Conservation (phyloP, 108 stramenopile genomes). For the Cylindrotheca fusiformis region DNA sequence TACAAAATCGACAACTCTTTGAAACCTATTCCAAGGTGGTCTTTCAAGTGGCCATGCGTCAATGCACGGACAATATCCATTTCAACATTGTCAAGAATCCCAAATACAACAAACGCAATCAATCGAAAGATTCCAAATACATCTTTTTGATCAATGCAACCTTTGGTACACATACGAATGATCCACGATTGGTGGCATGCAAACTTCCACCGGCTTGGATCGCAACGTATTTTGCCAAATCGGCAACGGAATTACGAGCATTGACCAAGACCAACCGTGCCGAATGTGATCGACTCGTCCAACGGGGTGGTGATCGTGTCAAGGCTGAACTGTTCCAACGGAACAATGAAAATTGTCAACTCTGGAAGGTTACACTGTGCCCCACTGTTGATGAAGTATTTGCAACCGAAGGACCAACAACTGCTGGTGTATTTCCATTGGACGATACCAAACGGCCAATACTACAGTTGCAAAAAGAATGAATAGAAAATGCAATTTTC, state of each 20-base stretch:
- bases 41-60: slow-evolving; percentile 4
- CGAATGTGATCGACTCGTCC: slow-evolving; percentile 2
- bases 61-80: background rate
- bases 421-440: slow-evolving; percentile 4
- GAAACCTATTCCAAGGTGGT: background rate
- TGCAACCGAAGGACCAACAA: background rate
- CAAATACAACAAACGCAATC: background rate
- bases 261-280: slow-evolving; percentile 14
- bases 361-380: slow-evolving; percentile 18
- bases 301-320: slow-evolving; percentile 17
- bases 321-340: slow-evolving; percentile 3
- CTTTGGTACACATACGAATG: slow-evolving; percentile 1
- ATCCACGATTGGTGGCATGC: slow-evolving; percentile 6
- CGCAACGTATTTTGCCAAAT: slow-evolving; percentile 16
- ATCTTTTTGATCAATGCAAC: slow-evolving; percentile 7
- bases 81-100: slow-evolving; percentile 26
- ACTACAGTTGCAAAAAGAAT: too few species aligned
- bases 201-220: slow-evolving; percentile 12
- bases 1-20: slow-evolving; percentile 6
- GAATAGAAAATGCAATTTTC: too few species aligned
- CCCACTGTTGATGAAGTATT: slow-evolving; percentile 2
- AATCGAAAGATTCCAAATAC: slow-evolving; percentile 11
- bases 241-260: slow-evolving; percentile 19
- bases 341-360: too few species aligned
- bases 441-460: slow-evolving; percentile 12